Base-by-base conservation (phyloP, 1,284 basidiomycete genomes). In the Ustilago nuda region DNA sequence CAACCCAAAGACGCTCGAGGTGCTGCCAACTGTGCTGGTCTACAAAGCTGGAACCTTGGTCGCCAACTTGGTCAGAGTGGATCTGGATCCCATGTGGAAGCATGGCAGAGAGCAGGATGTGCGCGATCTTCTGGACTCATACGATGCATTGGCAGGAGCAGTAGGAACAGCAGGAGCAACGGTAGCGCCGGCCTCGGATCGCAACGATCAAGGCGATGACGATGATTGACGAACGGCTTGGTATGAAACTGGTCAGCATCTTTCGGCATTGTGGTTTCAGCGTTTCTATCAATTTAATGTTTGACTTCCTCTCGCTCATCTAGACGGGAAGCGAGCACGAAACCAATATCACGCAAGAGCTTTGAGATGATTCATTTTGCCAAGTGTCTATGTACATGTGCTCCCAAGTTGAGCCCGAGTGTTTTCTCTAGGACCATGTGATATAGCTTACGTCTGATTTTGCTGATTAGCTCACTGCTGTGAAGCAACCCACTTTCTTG, bases 401-500 rank as follows among this genome's bases (percentile, higher is more conserved):
- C 43, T 45, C 43, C 43, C 8, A 19, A 4, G 7, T 8, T 45
- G 43, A 45, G 43, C 43, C n/a, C 4, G 4, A 45, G 7, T 19
- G 43, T 19, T 7, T 45, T 19, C 19, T 19, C 19, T 19, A 45
- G n/a, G 19, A 7, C n/a, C 2, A 6, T 45, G 17, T 19, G 11
- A 6, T 45, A 19, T 45, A 45, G 8, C n/a, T 19, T 45, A 45
- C 43, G 9, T 37, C 19, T 17, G n/a, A 56, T 15, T 4, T 7
- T 50, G 27, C 9, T 32, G 30, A 50, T 30, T 13, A 8, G 32
- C 43, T 45, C 43, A 57, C 57, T 72, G 64, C 27, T 72, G 64
- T 11, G 52, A 35, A 27, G 32, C 84, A 19, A 87, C 85, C 84
- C 86, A 89, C 57, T 75, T 80, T 64, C 88, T 86, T 1, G 94